Evolutionary conservation across 2,329 filamentous ascomycete species (phyloP).

Genomic region (Exophiala phaeomuriformis): DNA sequence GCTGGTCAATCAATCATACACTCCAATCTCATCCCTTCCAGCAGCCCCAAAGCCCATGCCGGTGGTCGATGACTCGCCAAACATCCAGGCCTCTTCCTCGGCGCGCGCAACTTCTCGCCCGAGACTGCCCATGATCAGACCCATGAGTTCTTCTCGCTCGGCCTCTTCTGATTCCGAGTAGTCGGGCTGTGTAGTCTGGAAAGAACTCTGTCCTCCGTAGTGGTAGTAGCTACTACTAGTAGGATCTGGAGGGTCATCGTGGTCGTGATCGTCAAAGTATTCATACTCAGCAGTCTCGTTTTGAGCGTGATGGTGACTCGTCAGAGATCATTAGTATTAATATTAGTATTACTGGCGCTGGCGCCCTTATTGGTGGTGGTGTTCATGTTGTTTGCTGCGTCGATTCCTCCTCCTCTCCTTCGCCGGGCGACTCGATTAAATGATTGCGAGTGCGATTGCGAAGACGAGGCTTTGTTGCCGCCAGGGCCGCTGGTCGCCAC

Average conservation of each 20-base stretch:
- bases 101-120: conserved; percentile 64
- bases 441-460: background rate
- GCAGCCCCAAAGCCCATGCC: conserved; percentile 9
- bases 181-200: no score
- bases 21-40: conserved; percentile 42
- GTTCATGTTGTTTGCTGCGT: background rate
- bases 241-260: background rate
- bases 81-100: conserved; percentile 87
- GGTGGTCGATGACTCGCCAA: conserved; percentile 37
- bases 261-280: background rate
- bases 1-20: background rate
- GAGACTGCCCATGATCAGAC: conserved; percentile 62
- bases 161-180: conserved; percentile 22
- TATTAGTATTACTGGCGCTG: background rate
- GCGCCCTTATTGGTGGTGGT: background rate
- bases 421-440: background rate
- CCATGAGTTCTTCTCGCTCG: conserved; percentile 54
- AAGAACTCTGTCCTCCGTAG: no score
- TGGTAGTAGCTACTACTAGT: no score
- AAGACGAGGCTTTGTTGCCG: background rate
- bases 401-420: background rate
- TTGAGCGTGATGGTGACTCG: background rate
- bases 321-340: background rate
- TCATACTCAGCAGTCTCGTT: background rate
- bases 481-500: background rate